These are phyloP conservation scores for Jatropha curcas DNA, from an alignment of 345 rosid species.

Conservation along the genomic window DNA sequence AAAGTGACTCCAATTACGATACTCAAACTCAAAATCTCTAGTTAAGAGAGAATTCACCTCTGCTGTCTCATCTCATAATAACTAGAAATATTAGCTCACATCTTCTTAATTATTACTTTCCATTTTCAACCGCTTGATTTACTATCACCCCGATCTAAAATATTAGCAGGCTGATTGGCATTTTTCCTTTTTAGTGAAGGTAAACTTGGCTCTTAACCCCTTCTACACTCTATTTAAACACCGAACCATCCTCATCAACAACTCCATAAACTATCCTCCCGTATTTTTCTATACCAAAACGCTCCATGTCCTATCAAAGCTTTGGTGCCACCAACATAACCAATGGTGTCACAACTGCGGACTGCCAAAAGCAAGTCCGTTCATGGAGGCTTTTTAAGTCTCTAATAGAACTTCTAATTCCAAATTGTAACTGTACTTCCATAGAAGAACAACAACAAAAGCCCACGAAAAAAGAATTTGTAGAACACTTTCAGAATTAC, in stretches of 20 bases:
- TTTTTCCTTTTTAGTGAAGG: too few relatives aligned
- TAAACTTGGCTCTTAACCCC: too few relatives aligned
- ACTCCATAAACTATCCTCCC: conserved; percentile 17
- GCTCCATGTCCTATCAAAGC: conserved; percentile 41
- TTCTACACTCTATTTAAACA: conserved; percentile 11
- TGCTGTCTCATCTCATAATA: too few relatives aligned
- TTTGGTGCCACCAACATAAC: conserved; percentile 36
- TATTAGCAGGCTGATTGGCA: too few relatives aligned
- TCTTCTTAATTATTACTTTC: too few relatives aligned
- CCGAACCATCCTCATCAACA: conserved; percentile 9
- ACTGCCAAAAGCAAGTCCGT: conserved; percentile 78
- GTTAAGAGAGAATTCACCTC: too few relatives aligned
- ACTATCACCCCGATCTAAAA: too few relatives aligned
- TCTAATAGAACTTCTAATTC: conserved; percentile 55
- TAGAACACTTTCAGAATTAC: background rate
- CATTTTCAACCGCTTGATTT: too few relatives aligned
- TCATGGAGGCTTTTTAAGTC: conserved; percentile 73
- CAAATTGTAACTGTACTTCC: conserved; percentile 51
- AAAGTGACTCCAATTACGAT: too few relatives aligned
- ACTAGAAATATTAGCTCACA: too few relatives aligned
- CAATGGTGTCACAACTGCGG: conserved; percentile 52
- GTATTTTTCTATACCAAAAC: background rate
- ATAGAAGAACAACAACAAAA: conserved; percentile 29
- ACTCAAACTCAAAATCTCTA: too few relatives aligned
- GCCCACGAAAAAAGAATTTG: conserved; percentile 4